Conservation (phyloP, 169 alveolate species). For the Plasmodium blacklocki region DNA sequence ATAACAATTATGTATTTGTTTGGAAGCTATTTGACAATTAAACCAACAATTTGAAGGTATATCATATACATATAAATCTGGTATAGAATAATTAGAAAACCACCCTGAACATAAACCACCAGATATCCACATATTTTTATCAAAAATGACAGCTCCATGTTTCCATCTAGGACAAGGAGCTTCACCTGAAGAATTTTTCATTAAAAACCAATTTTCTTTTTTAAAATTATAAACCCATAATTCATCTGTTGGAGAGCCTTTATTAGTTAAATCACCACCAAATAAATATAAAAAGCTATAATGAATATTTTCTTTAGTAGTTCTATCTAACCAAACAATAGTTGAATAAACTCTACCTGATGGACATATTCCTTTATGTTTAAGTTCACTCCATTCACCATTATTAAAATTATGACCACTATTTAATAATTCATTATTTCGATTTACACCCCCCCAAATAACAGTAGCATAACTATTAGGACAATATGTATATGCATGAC, state of each 20-base stretch:
- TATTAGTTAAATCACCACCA: constrained; percentile 72
- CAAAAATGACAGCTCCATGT: constrained; percentile 75
- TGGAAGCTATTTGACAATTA: constrained; percentile 68
- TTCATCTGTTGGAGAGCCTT: constrained; percentile 75
- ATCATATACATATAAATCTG: constrained; percentile 75
- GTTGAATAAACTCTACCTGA: constrained; percentile 63
- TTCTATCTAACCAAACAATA: constrained; percentile 72
- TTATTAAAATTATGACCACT: constrained; percentile 61
- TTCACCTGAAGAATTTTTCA: constrained; percentile 62
- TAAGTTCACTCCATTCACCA: constrained; percentile 74
- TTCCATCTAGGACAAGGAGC: constrained; percentile 77
- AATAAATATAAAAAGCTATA: constrained; percentile 53
- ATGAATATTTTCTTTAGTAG: constrained; percentile 43
- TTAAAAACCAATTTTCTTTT: constrained; percentile 57
- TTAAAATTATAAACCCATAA: constrained; percentile 75
- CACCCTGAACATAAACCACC: constrained; percentile 77
- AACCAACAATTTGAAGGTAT: constrained; percentile 77
- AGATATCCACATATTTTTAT: constrained; percentile 76
- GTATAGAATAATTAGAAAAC: constrained; percentile 74
- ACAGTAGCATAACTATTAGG: constrained; percentile 51
- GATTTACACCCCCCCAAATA: constrained; percentile 74
- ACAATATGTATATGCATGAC: constrained; percentile 75
- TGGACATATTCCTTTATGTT: constrained; percentile 37
- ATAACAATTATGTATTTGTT: constrained; percentile 61
- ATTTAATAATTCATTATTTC: constrained; percentile 53